A percentile compares a stretch with the other conserved stretches of the same genome.
Evolutionary conservation across 257 asterid genomes (phyloP).

Genomic region (Penstemon davidsonii): DNA sequence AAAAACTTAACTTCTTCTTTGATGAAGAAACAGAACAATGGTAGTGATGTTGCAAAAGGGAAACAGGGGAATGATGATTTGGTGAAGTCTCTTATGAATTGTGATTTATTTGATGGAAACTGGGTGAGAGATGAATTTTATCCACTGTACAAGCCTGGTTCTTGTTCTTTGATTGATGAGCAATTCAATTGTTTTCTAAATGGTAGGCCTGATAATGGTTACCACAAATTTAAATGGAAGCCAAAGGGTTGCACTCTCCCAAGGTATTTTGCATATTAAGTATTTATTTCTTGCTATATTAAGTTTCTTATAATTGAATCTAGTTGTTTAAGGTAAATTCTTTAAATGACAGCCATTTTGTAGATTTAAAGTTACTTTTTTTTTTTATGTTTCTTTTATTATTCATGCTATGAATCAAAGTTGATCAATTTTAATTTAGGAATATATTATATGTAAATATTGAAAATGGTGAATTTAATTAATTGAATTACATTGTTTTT

Average conservation of each 20-base stretch:
- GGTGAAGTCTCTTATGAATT: slow-evolving; percentile 52
- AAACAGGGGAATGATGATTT: slow-evolving; percentile 44
- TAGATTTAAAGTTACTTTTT: too few relatives aligned
- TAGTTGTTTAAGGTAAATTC: too few relatives aligned
- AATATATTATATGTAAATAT: too few relatives aligned
- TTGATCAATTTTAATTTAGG: too few relatives aligned
- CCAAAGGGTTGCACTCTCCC: slow-evolving; percentile 80
- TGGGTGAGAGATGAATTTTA: slow-evolving; percentile 88
- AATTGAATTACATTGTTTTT: too few relatives aligned
- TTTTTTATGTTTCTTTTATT: too few relatives aligned
- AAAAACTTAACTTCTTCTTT: slow-evolving; percentile 53
- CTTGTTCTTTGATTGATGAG: slow-evolving; percentile 91
- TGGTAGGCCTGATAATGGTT: slow-evolving; percentile 75
- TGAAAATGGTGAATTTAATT: too few relatives aligned
- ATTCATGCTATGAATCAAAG: too few relatives aligned
- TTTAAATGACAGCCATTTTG: too few relatives aligned
- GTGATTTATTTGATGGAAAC: slow-evolving; percentile 80
- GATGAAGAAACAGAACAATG: slow-evolving; percentile 42
- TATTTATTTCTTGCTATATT: too few relatives aligned
- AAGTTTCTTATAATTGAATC: too few relatives aligned
- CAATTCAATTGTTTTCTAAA: slow-evolving; percentile 79
- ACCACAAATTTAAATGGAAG: slow-evolving; percentile 72
- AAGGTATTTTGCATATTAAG: slow-evolving; percentile 42
- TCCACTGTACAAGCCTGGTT: slow-evolving; percentile 82
- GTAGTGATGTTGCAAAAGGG: slow-evolving; percentile 14